Evolutionary conservation across 2,329 filamentous ascomycete genomes (phyloP).

Genomic region (Gremmenia infestans): DNA sequence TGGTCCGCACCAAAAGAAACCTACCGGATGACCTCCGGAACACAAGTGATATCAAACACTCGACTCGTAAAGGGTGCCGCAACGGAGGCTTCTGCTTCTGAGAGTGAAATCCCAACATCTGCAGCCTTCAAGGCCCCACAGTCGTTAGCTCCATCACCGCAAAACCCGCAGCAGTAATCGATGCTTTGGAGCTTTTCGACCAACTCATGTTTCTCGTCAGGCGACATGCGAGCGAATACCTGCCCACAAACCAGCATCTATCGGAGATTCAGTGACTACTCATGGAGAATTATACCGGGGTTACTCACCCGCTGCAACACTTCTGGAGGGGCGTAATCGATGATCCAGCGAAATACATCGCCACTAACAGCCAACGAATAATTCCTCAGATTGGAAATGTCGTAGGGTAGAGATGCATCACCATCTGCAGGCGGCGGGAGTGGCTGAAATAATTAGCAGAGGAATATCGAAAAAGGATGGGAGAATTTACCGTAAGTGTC

Average conservation of each 20-base stretch:
- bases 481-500: constrained; percentile 58
- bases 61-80: constrained; percentile 97
- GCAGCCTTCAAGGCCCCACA: constrained; percentile 95
- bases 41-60: constrained; percentile 93
- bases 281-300: neutral
- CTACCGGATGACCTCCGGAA: constrained; percentile 82
- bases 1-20: constrained; percentile 12
- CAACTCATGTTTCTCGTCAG: constrained; percentile 95
- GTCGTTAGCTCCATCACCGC: constrained; percentile 95
- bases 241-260: constrained; percentile 87
- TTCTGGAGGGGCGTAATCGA: constrained; percentile 82
- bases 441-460: constrained; percentile 46
- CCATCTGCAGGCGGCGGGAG: constrained; percentile 62
- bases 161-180: constrained; percentile 93
- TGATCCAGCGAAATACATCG: constrained; percentile 93
- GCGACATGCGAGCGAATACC: constrained; percentile 97
- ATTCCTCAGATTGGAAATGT: constrained; percentile 74
- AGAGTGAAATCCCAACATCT: constrained; percentile 94
- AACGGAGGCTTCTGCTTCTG: constrained; percentile 94
- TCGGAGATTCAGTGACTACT: constrained; percentile 10
- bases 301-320: constrained; percentile 61
- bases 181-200: constrained; percentile 96
- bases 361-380: constrained; percentile 88
- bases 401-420: constrained; percentile 81
- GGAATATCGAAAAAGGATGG: neutral